Evolutionary conservation across 177 flowering plant species (phyloP).

Genomic region (Telopea speciosissima): DNA sequence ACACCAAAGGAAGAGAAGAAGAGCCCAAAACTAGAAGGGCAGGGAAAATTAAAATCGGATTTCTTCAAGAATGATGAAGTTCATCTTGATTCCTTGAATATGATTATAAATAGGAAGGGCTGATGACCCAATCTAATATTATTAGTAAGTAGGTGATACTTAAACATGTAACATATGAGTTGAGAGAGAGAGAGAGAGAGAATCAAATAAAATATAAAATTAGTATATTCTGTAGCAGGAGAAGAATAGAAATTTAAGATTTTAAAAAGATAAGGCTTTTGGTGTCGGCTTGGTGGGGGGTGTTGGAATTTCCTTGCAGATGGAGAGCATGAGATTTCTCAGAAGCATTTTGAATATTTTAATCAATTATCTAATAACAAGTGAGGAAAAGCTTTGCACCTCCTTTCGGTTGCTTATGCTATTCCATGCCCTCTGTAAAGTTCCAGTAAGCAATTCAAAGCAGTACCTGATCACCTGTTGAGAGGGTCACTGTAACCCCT

Average conservation of each 20-base stretch:
- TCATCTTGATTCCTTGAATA: conserved; percentile 9
- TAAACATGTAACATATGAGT: conserved; percentile 7
- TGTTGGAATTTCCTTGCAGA: conserved; percentile 40
- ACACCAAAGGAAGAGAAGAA: background rate
- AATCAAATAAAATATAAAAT: conserved; percentile 3
- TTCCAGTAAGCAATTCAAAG: conserved; percentile 25
- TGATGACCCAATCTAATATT: conserved; percentile 5
- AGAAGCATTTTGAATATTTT: conserved; percentile 26
- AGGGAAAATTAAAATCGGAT: conserved; percentile 3
- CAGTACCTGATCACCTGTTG: too few relatives aligned
- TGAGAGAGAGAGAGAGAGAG: conserved; percentile 6
- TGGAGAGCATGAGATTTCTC: conserved; percentile 59
- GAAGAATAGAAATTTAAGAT: conserved; percentile 29
- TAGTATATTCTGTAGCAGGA: conserved; percentile 10
- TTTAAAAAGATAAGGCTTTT: conserved; percentile 43
- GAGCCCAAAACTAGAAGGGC: background rate
- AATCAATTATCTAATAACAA: background rate
- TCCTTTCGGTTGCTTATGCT: conserved; percentile 41
- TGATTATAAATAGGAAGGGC: conserved; percentile 28
- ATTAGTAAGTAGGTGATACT: background rate
- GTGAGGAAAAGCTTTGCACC: conserved; percentile 35
- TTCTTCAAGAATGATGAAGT: conserved; percentile 2
- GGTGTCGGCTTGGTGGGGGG: conserved; percentile 43
- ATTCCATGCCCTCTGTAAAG: conserved; percentile 56
- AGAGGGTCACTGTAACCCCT: too few relatives aligned